phyloP scores from a whole-genome alignment of 306 rosid genomes.

The Sechiopsis laciniata region DNA sequence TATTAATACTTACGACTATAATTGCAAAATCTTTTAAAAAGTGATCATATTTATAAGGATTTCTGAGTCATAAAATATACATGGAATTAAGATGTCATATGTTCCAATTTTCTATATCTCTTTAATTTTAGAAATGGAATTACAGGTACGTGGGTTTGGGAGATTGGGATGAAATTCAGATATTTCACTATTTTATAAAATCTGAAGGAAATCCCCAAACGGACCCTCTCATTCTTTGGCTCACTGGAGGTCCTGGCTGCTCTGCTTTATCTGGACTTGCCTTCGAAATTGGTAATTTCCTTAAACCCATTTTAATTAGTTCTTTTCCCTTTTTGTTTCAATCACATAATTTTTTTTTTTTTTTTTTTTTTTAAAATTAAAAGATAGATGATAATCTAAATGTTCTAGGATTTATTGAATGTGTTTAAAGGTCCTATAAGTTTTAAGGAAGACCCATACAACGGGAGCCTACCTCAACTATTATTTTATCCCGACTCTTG shows the following conservation, averaged over 20 bases:
- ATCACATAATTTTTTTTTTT: too few relatives aligned
- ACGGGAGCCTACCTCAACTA: conserved; percentile 49
- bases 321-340: not conserved
- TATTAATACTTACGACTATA: too few relatives aligned
- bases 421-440: conserved; percentile 53
- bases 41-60: too few relatives aligned
- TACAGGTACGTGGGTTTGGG: conserved; percentile 61
- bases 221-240: conserved; percentile 66
- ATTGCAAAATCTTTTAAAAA: too few relatives aligned
- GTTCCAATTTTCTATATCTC: too few relatives aligned
- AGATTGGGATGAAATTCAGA: conserved; percentile 43
- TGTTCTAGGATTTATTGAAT: too few relatives aligned
- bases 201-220: conserved; percentile 49
- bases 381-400: too few relatives aligned
- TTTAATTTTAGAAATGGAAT: not conserved
- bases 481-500: conserved; percentile 45
- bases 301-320: not conserved
- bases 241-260: conserved; percentile 74
- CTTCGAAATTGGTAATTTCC: conserved; percentile 41
- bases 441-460: conserved; percentile 32
- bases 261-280: conserved; percentile 42
- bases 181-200: conserved; percentile 51
- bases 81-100: too few relatives aligned
- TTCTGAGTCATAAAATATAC: too few relatives aligned
- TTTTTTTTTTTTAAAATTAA: too few relatives aligned